These are phyloP conservation scores for Penicillium glabrum DNA, from an alignment of 2,329 filamentous ascomycete genomes.

Conservation along the genomic window DNA sequence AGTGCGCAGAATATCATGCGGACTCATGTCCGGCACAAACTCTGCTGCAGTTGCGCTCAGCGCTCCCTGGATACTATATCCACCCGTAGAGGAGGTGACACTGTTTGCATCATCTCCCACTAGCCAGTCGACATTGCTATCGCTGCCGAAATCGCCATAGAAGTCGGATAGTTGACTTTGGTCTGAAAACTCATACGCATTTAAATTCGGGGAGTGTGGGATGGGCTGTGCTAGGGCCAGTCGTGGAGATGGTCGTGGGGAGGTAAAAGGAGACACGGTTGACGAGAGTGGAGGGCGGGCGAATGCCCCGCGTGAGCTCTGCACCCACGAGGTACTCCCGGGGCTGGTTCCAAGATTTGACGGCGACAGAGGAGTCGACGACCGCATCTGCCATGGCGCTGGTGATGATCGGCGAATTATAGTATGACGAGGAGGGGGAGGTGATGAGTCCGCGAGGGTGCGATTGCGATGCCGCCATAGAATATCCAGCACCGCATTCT, in stretches of 20 bases:
- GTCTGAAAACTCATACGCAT: slow-evolving; percentile 94
- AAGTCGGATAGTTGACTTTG: slow-evolving; percentile 77
- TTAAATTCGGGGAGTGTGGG: slow-evolving; percentile 89
- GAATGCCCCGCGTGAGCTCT: slow-evolving; percentile 70
- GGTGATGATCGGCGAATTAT: slow-evolving; percentile 89
- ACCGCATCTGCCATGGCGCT: slow-evolving; percentile 83
- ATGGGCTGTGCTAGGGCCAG: slow-evolving; percentile 90
- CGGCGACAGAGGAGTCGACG: slow-evolving; percentile 77
- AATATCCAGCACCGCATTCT: slow-evolving; percentile 87
- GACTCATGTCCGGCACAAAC: slow-evolving; percentile 87
- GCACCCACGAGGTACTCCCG: slow-evolving; percentile 79
- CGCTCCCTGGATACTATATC: slow-evolving; percentile 63
- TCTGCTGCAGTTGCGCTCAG: slow-evolving; percentile 83
- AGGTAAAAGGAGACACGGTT: slow-evolving; percentile 86
- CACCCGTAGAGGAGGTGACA: slow-evolving; percentile 75
- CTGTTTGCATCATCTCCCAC: slow-evolving; percentile 82
- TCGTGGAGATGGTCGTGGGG: slow-evolving; percentile 86
- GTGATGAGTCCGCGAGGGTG: slow-evolving; percentile 62
- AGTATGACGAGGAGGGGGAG: slow-evolving; percentile 82
- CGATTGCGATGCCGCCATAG: slow-evolving; percentile 65
- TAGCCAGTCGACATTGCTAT: slow-evolving; percentile 90
- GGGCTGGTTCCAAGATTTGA: slow-evolving; percentile 73
- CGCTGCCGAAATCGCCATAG: slow-evolving; percentile 86
- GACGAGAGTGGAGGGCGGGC: slow-evolving; percentile 72
- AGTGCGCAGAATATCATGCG: slow-evolving; percentile 95